These are phyloP conservation scores for Daucus carota DNA, from an alignment of 129 eudicot genomes.

Conservation along the genomic window DNA sequence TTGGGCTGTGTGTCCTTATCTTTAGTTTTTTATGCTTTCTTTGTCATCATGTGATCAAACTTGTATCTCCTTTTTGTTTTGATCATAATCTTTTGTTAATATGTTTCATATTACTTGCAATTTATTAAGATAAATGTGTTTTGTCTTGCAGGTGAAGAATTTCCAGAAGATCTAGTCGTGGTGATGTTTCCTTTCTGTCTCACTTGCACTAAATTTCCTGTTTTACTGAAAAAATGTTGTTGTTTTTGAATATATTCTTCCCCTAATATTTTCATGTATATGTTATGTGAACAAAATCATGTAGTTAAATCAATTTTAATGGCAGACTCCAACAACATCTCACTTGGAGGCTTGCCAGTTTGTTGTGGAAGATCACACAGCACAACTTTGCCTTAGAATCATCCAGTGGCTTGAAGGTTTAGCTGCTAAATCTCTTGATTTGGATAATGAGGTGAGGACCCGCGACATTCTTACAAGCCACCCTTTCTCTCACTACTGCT, in stretches of 20 bases:
- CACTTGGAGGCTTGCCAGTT: slow-evolving; percentile 93
- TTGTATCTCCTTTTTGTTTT: background rate
- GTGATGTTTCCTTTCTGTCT: slow-evolving; percentile 31
- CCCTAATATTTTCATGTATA: background rate
- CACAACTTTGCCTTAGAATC: slow-evolving; percentile 89
- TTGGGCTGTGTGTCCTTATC: background rate
- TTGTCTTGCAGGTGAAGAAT: slow-evolving; percentile 68
- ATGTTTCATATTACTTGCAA: background rate
- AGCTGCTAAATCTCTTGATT: slow-evolving; percentile 89
- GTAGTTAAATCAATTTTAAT: slow-evolving; percentile 6
- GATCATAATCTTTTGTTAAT: background rate
- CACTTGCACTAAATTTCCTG: background rate
- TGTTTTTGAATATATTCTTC: background rate
- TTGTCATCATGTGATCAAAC: background rate
- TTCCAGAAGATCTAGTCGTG: slow-evolving; percentile 61
- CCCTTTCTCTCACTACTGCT: background rate
- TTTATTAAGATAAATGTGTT: background rate
- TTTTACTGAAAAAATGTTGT: background rate
- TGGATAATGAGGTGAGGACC: slow-evolving; percentile 67
- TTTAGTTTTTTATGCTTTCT: too few relatives aligned
- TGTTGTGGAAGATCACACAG: slow-evolving; percentile 65
- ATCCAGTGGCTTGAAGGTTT: slow-evolving; percentile 96
- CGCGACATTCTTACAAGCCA: background rate
- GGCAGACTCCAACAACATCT: slow-evolving; percentile 80
- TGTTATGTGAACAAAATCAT: background rate